Base-by-base conservation (phyloP, 2,329 filamentous ascomycete genomes). In the Talaromyces marneffei region DNA sequence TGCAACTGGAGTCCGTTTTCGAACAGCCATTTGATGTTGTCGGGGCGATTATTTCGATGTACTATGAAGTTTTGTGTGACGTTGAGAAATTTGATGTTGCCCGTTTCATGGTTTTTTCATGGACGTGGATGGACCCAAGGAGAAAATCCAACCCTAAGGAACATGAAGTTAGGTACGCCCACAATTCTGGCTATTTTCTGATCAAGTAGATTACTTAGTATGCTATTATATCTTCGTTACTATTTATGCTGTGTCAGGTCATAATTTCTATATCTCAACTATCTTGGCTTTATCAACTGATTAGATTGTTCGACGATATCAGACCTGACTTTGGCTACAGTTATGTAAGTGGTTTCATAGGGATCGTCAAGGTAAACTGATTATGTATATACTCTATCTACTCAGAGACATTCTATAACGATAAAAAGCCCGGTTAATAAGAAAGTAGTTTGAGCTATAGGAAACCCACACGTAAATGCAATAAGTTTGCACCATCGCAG, bases 1-100 rank as follows among this genome's bases (percentile, higher is more conserved):
- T 61, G 65, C 65, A 27, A 65, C 59, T 20, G 63, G 59, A 46
- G 72, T 67, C 61, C 69, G 50, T 33, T 33, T 29, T 16, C 20
- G n/a, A 7, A 23, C 39, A 16, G 14, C 31, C 33, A 40, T 55
- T 35, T n/a, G n/a, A n/a, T n/a, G n/a, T 14, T 55, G 52, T 35
- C 16, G 20, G 25, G n/a, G 5, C 4, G 20, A 48, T 29, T 10
- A 27, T n/a, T n/a, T 16, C 9, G 25, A 48, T 48, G 20, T 48
- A 48, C 27, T n/a, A n/a, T 20, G 14, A 48, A 44, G 9, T 29
- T 46, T 29, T 48, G 25, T 9, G 44, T 29, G 44, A 48, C n/a
- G 25, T 14, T 20, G 42, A 46, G 42, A 48, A 48, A 29, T 48
- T 48, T 48, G 44, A 48, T 29, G 44, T 48, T 48, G 44, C 44